Evolutionary conservation across 2,329 filamentous ascomycete genomes (phyloP), one percentile per base, ranked within the genome.

Genomic region (Penicillium sp.): DNA sequence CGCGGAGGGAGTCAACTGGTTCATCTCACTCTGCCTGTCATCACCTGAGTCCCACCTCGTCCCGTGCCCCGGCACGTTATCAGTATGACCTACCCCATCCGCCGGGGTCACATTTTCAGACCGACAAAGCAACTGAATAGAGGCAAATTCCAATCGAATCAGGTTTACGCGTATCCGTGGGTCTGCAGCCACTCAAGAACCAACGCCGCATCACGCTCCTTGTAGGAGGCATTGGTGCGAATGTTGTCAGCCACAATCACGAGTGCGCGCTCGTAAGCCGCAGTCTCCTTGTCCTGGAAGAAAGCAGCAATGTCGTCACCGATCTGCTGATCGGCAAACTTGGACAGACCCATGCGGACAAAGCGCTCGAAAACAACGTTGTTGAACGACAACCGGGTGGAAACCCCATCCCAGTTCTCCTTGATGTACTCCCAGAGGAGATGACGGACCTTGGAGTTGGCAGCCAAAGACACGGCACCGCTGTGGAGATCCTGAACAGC

Each of bases 361-460:
- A 96, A 96, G 45, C 93, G 87, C 76, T 99, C 93, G 14, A 97
- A 80, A 3, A 97, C 85, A 29, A 97, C 88, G 59, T 91, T 89
- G 77, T 97, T 97, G 40, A 81, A 81, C 71, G 84, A 86, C 51
- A 97, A 81, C 72, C 88, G 89, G 56, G 84, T 77, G 49, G 87
- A 82, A 43, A 96, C 83, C 34, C 83, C 79, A 29, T 85, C 81
- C 90, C 93, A 99, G 77, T 96, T 88, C 42, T 83, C 80, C 76
- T 92, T 91, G 68, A 97, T 83, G 75, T 89, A 96, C 49, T 87
- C 79, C 94, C 94, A 99, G 54, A 95, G 84, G 43, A 87, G 79
- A 43, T 81, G 76, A n/a, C 92, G 88, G 3, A 86, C 88, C 57
- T 85, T 82, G 8, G 86, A 79, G 76, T 97, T 97, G 59, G 78